Evolutionary conservation across 495 filamentous ascomycete species (phyloP).

Genomic region (Xylaria venustula): DNA sequence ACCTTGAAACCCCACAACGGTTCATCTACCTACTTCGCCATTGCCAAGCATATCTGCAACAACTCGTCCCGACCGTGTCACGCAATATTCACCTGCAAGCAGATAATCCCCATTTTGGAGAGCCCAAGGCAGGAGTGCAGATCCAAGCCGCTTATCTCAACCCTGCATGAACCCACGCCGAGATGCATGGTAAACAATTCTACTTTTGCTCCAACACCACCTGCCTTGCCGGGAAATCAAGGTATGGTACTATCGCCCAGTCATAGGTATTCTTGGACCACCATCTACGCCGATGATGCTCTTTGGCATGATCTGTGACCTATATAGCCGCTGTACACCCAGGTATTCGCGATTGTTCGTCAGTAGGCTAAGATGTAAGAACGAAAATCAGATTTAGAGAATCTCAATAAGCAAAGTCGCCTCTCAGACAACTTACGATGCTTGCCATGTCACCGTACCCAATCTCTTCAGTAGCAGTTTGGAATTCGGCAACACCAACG

Average conservation of each 20-base stretch:
- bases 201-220: neutral
- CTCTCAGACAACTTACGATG: too few relatives aligned
- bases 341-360: slow-evolving; percentile 1
- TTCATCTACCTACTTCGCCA: neutral
- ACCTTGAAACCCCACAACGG: too few relatives aligned
- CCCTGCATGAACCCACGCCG: neutral
- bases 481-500: neutral
- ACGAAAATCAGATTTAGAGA: neutral
- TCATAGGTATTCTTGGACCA: neutral
- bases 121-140: neutral
- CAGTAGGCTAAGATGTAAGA: neutral
- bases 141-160: neutral
- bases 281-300: slow-evolving; percentile 8
- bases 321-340: neutral
- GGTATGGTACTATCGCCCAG: neutral
- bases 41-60: slow-evolving; percentile 1
- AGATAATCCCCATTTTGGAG: slow-evolving; percentile 2
- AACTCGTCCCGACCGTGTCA: slow-evolving; percentile 7
- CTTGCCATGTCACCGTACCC: too few relatives aligned
- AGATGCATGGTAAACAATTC: neutral
- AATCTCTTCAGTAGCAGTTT: neutral
- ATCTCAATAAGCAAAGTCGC: neutral
- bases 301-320: slow-evolving; percentile 6
- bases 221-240: slow-evolving; percentile 14
- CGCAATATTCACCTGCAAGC: slow-evolving; percentile 10